Base-by-base conservation (phyloP, 371 early-diverging fungal genomes). In the Phascolomyces articulosus region DNA sequence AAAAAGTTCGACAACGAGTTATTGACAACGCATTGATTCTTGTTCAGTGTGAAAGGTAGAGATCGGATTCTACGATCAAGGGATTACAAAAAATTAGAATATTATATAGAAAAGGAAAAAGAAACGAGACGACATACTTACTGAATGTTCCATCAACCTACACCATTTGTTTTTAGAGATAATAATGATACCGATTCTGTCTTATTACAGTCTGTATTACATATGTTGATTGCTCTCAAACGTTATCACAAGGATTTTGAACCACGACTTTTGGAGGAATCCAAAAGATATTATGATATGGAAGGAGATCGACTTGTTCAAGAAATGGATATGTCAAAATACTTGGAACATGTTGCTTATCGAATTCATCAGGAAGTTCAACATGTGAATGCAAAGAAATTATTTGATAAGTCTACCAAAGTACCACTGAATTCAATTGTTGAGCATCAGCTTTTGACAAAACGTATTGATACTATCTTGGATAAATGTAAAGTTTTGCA, bases 161-260 rank as follows among this genome's bases (percentile, higher is more conserved):
- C 56, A n/a, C 21, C 48, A 4, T 15, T 9, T 16, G 16, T 41
- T 44, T 44, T 44, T 44, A 61, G 64, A 63, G 63, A 63, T 41
- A 90, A 88, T 0, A 84, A 87, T 21, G 70, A 71, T 8, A 73
- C 87, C 18, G 78, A 88, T 54, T 74, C 83, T 2, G 51, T 71
- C 13, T 64, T 90, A 21, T 68, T 95, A 20, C 78, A 85, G 28
- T 84, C 88, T 1, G 75, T 90, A 24, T 63, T 94, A 40, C 85
- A 86, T 16, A 95, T 95, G 93, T 70, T 93, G 55, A 71, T 90
- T 40, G 96, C 95, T 53, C 85, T 97, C n/a, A 74, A 78, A 4
- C 64, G 94, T 23, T 96, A 95, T 72, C 70, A 82, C 40, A 74
- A 81, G 4, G 84, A 79, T 23, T 94, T 97, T 71, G 92, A 95